phyloP scores from a whole-genome alignment of 164 flowering plant species.

The Cinnamomum chago region DNA sequence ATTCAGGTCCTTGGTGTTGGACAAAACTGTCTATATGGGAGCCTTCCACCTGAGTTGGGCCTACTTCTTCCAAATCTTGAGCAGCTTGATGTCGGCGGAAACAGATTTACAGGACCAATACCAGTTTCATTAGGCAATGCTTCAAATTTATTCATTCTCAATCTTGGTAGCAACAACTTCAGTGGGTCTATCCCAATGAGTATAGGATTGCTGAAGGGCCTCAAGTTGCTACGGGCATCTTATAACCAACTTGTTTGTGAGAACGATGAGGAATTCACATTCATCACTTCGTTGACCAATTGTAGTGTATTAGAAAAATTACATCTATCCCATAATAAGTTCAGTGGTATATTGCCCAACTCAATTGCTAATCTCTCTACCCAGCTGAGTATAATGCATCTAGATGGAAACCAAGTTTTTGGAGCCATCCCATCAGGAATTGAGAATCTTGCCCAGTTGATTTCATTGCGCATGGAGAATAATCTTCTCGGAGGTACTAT shows the following conservation, averaged over 20 bases:
- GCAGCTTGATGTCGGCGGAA: background rate
- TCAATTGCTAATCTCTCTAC: background rate
- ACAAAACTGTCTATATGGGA: too few relatives aligned
- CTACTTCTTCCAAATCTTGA: too few relatives aligned
- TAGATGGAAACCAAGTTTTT: background rate
- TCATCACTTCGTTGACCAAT: background rate
- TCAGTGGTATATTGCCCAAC: background rate
- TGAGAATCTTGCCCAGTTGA: background rate
- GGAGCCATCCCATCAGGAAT: background rate
- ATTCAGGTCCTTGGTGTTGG: too few relatives aligned
- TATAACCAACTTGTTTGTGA: background rate
- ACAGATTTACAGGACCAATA: background rate
- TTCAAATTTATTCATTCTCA: background rate
- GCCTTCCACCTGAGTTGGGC: too few relatives aligned
- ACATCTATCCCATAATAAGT: background rate
- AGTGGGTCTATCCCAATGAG: background rate
- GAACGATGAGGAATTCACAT: background rate
- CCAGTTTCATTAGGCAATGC: background rate
- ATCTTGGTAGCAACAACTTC: background rate
- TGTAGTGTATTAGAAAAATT: background rate
- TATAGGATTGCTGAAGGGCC: background rate
- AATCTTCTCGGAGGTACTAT: background rate
- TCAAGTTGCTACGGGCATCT: background rate
- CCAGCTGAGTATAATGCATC: background rate
- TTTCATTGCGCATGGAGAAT: background rate